Evolutionary conservation across 805 yeast species (phyloP), one percentile per base, ranked within the genome.

Genomic region (Teunomyces kruisii): DNA sequence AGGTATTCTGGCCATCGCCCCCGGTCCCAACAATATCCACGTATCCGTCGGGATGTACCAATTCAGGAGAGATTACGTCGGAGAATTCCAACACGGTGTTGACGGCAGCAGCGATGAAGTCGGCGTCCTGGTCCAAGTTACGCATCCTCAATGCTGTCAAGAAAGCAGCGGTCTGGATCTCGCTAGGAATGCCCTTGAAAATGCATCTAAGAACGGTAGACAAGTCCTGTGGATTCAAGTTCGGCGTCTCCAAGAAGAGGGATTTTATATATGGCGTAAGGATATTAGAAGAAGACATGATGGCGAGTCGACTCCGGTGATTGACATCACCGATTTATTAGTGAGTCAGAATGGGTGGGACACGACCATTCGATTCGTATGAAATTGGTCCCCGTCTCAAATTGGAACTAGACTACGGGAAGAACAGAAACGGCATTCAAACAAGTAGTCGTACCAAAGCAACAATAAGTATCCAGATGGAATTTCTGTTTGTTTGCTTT

Each of bases 11-110:
- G 1, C 97, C 97, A 61, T 94, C 99, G 12, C 99, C 99, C 22
- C 99, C 99, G 0, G 99, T 94, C 1, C 99, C 99, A 5, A 94
- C 99, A 26, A 94, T 88, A 63, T 94, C 99, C 5, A 85, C 74
- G 53, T 78, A 85, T 0, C 86, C 86, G 1, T 62, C 65, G 1
- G 67, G 55, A 32, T 76, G 78, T 10, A 79, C 76, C 1, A 58
- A 53, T 6, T 65, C 56, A 2, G 74, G 61, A 8, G 75, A 68
- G n/a, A 88, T 78, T 9, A 71, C 53, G 40, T 76, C 77, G 6
- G 94, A 82, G 54, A 76, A 84, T 54, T 80, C 79, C 48, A 87
- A 68, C 19, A 92, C 79, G 1, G 94, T 82, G 15, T 72, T 69
- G 0, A 89, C 97, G 0, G 97, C 97, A 7, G 88, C 84, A 3